These are phyloP conservation scores for Decorospora gaudefroyi DNA, from an alignment of 2,329 filamentous ascomycete genomes.

Conservation along the genomic window DNA sequence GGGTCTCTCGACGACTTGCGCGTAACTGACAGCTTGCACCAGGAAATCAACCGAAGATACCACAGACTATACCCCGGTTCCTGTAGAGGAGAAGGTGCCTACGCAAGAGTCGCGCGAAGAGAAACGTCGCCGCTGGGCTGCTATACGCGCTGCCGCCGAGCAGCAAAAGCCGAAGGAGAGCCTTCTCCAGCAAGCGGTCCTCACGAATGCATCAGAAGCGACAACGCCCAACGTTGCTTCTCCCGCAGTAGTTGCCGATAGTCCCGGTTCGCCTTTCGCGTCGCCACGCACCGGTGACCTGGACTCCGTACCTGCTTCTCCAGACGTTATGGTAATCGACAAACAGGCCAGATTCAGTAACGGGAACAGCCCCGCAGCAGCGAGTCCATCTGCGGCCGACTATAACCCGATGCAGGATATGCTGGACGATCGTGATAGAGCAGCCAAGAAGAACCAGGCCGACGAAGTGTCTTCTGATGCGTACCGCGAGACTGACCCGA, in stretches of 20 bases:
- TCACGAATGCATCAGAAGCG: constrained; percentile 61
- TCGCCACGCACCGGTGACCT: constrained; percentile 48
- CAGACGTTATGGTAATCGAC: constrained; percentile 48
- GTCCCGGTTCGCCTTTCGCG: constrained; percentile 43
- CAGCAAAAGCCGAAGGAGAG: constrained; percentile 59
- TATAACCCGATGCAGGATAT: constrained; percentile 90
- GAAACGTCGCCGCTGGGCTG: constrained; percentile 41
- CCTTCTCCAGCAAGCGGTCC: constrained; percentile 73
- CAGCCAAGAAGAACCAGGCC: constrained; percentile 60
- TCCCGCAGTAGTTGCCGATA: constrained; percentile 36
- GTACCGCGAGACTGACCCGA: constrained; percentile 63
- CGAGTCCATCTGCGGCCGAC: constrained; percentile 88
- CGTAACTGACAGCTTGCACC: constrained; percentile 13
- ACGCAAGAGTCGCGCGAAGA: constrained; percentile 41
- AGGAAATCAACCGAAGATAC: constrained; percentile 28
- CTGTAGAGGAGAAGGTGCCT: constrained; percentile 33
- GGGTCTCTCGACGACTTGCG: not conserved
- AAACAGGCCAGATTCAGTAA: constrained; percentile 50
- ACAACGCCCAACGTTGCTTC: constrained; percentile 59
- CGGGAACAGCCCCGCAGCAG: constrained; percentile 45
- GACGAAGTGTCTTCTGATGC: constrained; percentile 52
- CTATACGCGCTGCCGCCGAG: constrained; percentile 41
- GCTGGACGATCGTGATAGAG: constrained; percentile 76
- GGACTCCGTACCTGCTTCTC: constrained; percentile 47
- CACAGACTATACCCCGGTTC: constrained; percentile 23